Evolutionary conservation across 2,329 filamentous ascomycete species (phyloP), one percentile per base, ranked within the genome.

Genomic region (Xylariales sp.): DNA sequence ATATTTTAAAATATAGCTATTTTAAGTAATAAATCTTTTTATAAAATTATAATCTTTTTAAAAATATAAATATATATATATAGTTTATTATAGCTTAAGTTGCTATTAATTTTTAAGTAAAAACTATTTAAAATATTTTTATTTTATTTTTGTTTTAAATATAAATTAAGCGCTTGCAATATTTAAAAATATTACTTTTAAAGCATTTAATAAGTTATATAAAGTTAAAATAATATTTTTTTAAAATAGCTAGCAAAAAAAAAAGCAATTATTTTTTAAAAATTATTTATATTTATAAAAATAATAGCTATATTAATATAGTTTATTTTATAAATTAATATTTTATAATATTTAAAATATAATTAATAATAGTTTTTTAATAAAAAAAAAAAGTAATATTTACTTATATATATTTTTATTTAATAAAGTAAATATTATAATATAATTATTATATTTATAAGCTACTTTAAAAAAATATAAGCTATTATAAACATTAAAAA

Each of bases 81-180:
- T 56, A 30, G 10, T 43, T 30, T 56, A 28, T 56, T 28, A 56
- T 56, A 45, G 16, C 1, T 56, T 30, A 30, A 30, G n/a, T 56
- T n/a, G 10, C 9, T 56, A 28, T 1, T 43, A 28, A 56, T 43
- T 43, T 56, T 45, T 14, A 56, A 30, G 16, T 45, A 56, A 16
- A 16, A 43, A 30, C 16, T 28, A 2, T 55, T 55, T 41, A 41
- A 16, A 9, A 23, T 23, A 23, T 23, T 16, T 28, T 5, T 50
- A 3, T 50, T 28, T 50, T 50, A 3, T 50, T 50, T 50, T 50
- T 50, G 23, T 50, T 45, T 30, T 56, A 56, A 43, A 56, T 56
- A 56, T 43, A 56, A 16, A 56, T 45, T 45, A 56, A 56, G 10
- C 3, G 18, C 18, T 56, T 56, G 10, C 10, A 30, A 56, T 30